These are phyloP conservation scores for Penicillium aurantiogriseum DNA, from an alignment of 2,329 filamentous ascomycete genomes.

Conservation along the genomic window DNA sequence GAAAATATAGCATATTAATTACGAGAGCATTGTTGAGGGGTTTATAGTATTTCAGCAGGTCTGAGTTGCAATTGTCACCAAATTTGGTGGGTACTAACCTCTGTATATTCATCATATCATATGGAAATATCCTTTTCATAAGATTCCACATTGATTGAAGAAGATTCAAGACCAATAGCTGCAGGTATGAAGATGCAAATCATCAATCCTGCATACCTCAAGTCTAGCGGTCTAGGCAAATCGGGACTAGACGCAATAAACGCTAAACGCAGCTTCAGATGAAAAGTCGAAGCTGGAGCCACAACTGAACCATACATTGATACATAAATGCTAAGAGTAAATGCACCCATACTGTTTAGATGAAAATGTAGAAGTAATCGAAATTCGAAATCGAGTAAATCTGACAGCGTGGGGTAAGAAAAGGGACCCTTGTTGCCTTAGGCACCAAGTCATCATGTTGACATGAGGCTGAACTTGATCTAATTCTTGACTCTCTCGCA, in stretches of 20 bases:
- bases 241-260: not conserved
- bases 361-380: not conserved
- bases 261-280: not conserved
- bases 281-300: not conserved
- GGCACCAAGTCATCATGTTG: not conserved
- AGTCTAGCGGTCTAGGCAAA: slow-evolving; percentile 2
- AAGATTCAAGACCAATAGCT: not conserved
- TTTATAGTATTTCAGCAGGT: too few relatives aligned
- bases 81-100: not conserved
- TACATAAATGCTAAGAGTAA: not conserved
- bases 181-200: not conserved
- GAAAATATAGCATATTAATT: too few relatives aligned
- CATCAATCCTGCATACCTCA: slow-evolving; percentile 4
- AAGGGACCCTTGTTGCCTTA: not conserved
- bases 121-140: not conserved
- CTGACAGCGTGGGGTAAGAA: slow-evolving; percentile 8
- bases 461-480: slow-evolving; percentile 1
- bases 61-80: not conserved
- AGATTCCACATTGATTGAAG: not conserved
- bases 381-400: not conserved
- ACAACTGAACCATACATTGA: not conserved
- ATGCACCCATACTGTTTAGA: not conserved
- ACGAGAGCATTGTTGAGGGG: too few relatives aligned
- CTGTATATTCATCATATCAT: not conserved
- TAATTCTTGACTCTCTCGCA: not conserved